Evolutionary conservation across 2,329 filamentous ascomycete species (phyloP).

Genomic region (Verticillium nonalfalfae): DNA sequence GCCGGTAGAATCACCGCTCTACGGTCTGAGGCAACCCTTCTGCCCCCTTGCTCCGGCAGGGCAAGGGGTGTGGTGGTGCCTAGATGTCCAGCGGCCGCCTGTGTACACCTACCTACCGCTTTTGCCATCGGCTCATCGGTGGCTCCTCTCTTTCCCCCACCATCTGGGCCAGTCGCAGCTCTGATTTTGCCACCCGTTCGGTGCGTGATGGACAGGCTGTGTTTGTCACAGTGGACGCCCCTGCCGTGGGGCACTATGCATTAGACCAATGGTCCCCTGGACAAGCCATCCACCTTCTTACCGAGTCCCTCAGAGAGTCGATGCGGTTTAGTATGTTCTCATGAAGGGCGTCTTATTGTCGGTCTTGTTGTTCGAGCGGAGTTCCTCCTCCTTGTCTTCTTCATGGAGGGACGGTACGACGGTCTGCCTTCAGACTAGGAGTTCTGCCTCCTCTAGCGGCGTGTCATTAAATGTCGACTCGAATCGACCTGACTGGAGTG

Average conservation of each 20-base stretch:
- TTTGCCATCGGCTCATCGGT: neutral
- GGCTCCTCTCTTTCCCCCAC: neutral
- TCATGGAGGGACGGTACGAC: neutral
- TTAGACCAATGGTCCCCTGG: neutral
- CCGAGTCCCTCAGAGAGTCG: neutral
- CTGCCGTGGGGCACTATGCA: neutral
- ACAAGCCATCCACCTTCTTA: neutral
- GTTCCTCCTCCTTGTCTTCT: neutral
- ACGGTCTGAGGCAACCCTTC: neutral
- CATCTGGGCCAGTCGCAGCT: neutral
- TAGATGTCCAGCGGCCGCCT: neutral
- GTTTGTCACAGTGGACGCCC: neutral
- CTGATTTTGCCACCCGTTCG: neutral
- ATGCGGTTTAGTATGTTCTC: neutral
- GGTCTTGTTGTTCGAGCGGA: neutral
- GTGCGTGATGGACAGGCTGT: neutral
- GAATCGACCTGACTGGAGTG: neutral
- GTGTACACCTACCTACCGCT: neutral
- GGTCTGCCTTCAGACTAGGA: neutral
- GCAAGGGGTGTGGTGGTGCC: neutral
- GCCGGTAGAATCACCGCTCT: no score
- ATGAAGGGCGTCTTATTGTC: neutral
- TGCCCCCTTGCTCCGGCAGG: neutral
- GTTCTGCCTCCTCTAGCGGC: neutral
- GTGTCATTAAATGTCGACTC: neutral